Evolutionary conservation across 805 yeast genomes (phyloP).

Genomic region (Pichia insulana): DNA sequence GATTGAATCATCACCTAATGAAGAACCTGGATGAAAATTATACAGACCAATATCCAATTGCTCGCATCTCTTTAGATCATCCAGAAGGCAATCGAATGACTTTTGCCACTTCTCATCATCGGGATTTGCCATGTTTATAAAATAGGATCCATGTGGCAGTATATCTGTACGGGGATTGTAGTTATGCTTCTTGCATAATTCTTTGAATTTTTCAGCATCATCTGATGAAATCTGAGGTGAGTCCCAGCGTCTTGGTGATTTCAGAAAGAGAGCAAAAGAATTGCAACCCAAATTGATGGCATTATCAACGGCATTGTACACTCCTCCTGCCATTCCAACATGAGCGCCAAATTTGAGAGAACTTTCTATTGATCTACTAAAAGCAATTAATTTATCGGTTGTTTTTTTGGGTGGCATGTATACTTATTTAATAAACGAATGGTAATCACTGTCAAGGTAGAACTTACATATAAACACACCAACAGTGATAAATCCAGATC

Average conservation of each 20-base stretch:
- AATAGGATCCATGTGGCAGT: constrained; percentile 91
- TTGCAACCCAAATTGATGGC: constrained; percentile 53
- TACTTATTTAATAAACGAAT: too few species aligned
- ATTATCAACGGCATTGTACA: constrained; percentile 30
- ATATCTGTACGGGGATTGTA: constrained; percentile 72
- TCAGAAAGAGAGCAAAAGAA: constrained; percentile 83
- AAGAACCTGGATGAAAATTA: constrained; percentile 91
- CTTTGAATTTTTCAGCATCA: constrained; percentile 59
- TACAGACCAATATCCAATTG: constrained; percentile 74
- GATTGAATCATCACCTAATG: constrained; percentile 57
- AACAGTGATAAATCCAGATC: too few species aligned
- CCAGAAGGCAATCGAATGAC: constrained; percentile 70
- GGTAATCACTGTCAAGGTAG: too few species aligned
- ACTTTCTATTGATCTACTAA: constrained; percentile 1
- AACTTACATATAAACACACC: too few species aligned
- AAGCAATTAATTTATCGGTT: not conserved
- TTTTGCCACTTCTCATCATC: constrained; percentile 70
- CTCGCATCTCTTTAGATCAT: constrained; percentile 85
- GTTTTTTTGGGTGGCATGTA: constrained; percentile 22
- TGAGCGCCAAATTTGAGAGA: constrained; percentile 78
- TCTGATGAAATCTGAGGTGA: constrained; percentile 65
- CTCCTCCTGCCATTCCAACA: constrained; percentile 74
- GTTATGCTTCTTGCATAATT: constrained; percentile 50
- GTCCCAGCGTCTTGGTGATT: constrained; percentile 86
- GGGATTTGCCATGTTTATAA: constrained; percentile 89